Evolutionary conservation across 148 eudicot species (phyloP), one percentile per base, ranked within the genome.

Genomic region (Rhododendron simsii): DNA sequence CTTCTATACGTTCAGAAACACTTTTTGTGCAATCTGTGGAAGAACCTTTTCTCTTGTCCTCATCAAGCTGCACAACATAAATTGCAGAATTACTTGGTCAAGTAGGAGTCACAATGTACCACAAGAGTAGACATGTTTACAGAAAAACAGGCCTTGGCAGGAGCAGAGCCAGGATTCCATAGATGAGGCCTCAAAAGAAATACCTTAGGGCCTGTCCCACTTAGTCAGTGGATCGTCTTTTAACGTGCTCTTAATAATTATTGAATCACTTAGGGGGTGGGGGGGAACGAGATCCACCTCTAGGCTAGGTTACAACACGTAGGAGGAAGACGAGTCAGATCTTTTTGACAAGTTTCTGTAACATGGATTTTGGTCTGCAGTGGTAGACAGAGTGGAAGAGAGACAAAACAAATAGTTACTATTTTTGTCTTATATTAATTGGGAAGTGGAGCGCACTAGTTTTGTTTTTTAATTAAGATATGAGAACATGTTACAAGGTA

Each of bases 1-100:
- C 98, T 71, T 89, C 94, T 63, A 96, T 80, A 20, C 92, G 91
- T 88, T 96, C 94, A 74, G 90, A 86, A 12, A 96, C 92, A 88
- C 92, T 94, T 89, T 92, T 95, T 45, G 81, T 91, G 88, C 86
- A 87, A 59, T 92, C 51, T 84, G 86, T 81, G 86, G 91, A 75
- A 86, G 91, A 87, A 76, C 88, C 81, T 87, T 93, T 93, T 79
- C 93, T 93, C 85, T 93, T 98, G 48, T 93, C 98, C 83, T 89
- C 95, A 79, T 93, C 96, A 91, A 75, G 50, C 99, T 98, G 92
- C 86, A 76, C 85, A 83, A 71, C n/a, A 85, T 18, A 89, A 18
- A 78, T 51, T 73, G 83, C 39, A 45, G n/a, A 78, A 47, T 59
- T 5, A 48, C 18, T 80, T 23, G 33, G 69, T 47, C 37, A 47